Conservation (phyloP, 139 green algal genomes). For the Haematococcus sp. region DNA sequence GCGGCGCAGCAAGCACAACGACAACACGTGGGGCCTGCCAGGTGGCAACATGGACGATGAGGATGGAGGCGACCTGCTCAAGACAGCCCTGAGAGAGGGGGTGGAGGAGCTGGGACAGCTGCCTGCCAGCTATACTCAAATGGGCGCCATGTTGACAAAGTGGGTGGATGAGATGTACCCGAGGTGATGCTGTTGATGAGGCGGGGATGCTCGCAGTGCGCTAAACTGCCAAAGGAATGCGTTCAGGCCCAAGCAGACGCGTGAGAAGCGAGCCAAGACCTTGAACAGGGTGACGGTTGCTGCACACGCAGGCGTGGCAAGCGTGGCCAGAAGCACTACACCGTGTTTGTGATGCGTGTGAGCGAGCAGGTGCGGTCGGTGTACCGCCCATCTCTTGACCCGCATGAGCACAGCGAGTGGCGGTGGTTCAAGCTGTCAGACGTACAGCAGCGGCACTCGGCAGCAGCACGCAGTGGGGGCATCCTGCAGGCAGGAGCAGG, state of each 20-base stretch:
- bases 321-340: conserved; percentile 71
- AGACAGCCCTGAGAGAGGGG: conserved; percentile 52
- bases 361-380: not conserved
- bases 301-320: conserved; percentile 61
- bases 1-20: conserved; percentile 54
- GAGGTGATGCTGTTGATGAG: too few relatives aligned
- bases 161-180: not conserved
- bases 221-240: too few relatives aligned
- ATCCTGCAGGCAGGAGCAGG: too few relatives aligned
- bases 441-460: too few relatives aligned
- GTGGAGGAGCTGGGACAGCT: conserved; percentile 43
- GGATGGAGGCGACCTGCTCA: conserved; percentile 50
- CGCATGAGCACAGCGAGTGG: conserved; percentile 9
- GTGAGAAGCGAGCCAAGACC: too few relatives aligned
- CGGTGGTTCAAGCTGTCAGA: not conserved
- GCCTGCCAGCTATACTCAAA: not conserved
- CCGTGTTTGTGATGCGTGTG: conserved; percentile 55
- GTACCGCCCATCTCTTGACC: conserved; percentile 8
- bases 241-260: too few relatives aligned
- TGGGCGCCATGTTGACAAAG: conserved; percentile 26
- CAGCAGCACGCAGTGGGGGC: too few relatives aligned
- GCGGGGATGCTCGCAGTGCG: too few relatives aligned
- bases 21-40: conserved; percentile 66
- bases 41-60: conserved; percentile 66
- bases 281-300: too few relatives aligned